Percentiles rank a stretch among this genome's conserved stretches.
These are phyloP conservation scores for Rhizopus arrhizus DNA, from an alignment of 371 early-diverging fungal genomes.

Conservation along the genomic window DNA sequence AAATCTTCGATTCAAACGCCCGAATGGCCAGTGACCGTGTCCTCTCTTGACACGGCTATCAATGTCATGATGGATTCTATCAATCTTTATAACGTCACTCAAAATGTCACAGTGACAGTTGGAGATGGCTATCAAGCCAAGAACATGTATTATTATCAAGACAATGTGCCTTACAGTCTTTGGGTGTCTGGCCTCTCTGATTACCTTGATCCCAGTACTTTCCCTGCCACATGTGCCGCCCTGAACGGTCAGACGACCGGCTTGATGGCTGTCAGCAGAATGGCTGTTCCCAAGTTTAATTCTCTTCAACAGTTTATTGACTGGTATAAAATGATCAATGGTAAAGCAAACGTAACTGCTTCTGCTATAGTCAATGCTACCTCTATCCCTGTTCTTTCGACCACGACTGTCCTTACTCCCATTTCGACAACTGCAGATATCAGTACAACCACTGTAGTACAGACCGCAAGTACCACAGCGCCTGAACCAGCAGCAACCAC, in stretches of 20 bases:
- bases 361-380: conserved; percentile 2
- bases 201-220: not conserved
- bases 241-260: not conserved
- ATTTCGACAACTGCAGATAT: not conserved
- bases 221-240: not conserved
- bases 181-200: not conserved
- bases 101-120: conserved; percentile 29
- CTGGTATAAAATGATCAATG: not conserved
- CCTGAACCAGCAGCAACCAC: not conserved
- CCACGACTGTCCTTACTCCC: not conserved
- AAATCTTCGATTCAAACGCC: conserved; percentile 2
- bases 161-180: conserved; percentile 1
- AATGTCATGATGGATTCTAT: not conserved
- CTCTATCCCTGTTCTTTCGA: not conserved
- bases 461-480: not conserved
- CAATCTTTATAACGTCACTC: conserved; percentile 15
- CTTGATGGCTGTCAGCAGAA: not conserved
- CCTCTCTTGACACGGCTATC: not conserved
- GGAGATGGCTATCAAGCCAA: conserved; percentile 30
- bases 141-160: conserved; percentile 2
- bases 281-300: not conserved
- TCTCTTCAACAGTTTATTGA: not conserved
- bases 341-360: not conserved
- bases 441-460: conserved; percentile 1
- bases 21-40: conserved; percentile 3